Evolutionary conservation across 2,329 filamentous ascomycete species (phyloP).

Genomic region (Exophiala oligosperma): DNA sequence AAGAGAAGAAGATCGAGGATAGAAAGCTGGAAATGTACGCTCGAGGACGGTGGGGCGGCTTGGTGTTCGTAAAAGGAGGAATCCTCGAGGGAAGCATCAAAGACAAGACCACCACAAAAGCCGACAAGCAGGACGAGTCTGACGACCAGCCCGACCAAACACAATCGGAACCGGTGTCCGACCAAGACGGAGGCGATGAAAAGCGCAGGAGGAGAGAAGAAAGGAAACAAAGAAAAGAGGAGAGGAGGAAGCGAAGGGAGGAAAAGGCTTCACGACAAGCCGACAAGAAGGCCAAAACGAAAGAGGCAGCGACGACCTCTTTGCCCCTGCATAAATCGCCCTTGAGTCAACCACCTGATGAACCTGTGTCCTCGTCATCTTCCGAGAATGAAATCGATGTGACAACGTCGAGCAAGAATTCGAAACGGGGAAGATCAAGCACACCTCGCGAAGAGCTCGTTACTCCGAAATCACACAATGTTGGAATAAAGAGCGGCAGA

Average conservation of each 20-base stretch:
- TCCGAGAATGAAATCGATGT: slow-evolving; percentile 41
- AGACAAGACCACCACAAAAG: slow-evolving; percentile 38
- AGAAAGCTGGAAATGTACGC: slow-evolving; percentile 72
- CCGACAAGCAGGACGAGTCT: slow-evolving; percentile 52
- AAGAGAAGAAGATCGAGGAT: slow-evolving; percentile 67
- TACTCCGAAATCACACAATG: neutral
- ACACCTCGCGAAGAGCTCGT: neutral
- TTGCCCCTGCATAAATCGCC: slow-evolving; percentile 8
- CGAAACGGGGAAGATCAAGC: slow-evolving; percentile 30
- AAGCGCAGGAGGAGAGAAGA: slow-evolving; percentile 30
- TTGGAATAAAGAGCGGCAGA: slow-evolving; percentile 51
- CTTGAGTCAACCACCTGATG: slow-evolving; percentile 15
- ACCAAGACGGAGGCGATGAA: slow-evolving; percentile 31
- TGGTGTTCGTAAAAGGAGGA: slow-evolving; percentile 87
- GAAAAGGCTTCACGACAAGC: slow-evolving; percentile 34
- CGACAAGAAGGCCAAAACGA: slow-evolving; percentile 24
- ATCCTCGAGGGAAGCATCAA: slow-evolving; percentile 58
- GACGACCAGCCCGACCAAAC: slow-evolving; percentile 40
- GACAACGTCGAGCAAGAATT: slow-evolving; percentile 42
- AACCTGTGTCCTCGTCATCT: slow-evolving; percentile 19
- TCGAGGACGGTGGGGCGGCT: slow-evolving; percentile 72
- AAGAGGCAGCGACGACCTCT: slow-evolving; percentile 24
- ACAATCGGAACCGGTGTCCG: slow-evolving; percentile 21
- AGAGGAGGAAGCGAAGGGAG: slow-evolving; percentile 31
- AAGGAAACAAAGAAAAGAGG: slow-evolving; percentile 33